A percentile compares a stretch with the other conserved stretches of the same genome.
phyloP scores from a whole-genome alignment of 257 asterid genomes.

The Ehretia macrophylla region DNA sequence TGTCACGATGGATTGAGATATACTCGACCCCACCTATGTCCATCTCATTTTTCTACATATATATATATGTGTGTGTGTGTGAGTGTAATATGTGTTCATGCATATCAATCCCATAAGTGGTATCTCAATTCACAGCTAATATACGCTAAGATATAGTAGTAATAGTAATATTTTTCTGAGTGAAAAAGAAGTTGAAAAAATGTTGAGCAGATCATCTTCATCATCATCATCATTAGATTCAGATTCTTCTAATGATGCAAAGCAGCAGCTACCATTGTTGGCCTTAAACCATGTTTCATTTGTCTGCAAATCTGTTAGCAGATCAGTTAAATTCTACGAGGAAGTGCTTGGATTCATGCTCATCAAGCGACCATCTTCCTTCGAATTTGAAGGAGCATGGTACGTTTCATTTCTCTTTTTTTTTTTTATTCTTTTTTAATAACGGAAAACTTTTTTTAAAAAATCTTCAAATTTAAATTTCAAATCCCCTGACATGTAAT shows the following conservation, averaged over 20 bases:
- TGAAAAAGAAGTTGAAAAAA: not conserved
- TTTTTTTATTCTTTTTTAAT: not conserved
- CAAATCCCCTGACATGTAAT: no score
- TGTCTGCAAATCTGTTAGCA: constrained; percentile 58
- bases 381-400: constrained; percentile 89
- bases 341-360: constrained; percentile 72
- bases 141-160: no score
- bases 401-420: constrained; percentile 9
- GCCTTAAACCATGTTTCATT: constrained; percentile 70
- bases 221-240: not conserved
- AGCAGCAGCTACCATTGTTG: constrained; percentile 41
- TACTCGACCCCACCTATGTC: no score
- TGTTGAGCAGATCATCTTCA: constrained; percentile 6
- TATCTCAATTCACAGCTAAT: no score
- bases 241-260: constrained; percentile 2
- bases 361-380: constrained; percentile 77
- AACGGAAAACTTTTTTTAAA: no score
- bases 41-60: no score
- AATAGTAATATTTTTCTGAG: no score
- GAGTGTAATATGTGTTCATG: no score
- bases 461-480: no score
- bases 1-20: no score
- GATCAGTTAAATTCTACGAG: constrained; percentile 54
- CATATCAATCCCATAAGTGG: no score
- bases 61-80: no score